Base-by-base conservation (phyloP, 345 rosid species). In the Aquilaria sinensis region DNA sequence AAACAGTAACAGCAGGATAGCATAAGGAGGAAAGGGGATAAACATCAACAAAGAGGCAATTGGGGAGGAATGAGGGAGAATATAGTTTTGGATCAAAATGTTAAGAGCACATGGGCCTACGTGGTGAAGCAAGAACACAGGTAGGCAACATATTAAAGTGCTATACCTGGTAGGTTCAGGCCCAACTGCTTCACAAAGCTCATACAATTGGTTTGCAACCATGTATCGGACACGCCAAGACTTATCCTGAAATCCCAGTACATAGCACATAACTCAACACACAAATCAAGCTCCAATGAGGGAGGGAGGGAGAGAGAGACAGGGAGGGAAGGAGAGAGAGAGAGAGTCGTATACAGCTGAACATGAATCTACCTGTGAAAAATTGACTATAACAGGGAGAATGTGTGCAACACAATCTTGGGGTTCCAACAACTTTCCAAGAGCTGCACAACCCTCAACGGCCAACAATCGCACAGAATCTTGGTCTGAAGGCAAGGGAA, bases 201-300 rank as follows among this genome's bases (percentile, higher is more conserved):
- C 97, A 68, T 90, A 93, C 59, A 90, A 78, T 71, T 93, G 97
- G 78, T 93, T 93, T 62, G 98, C 98, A 62, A 93, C 97, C 92
- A 88, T 83, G 78, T 93, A 88, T 34, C 98, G 94, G 54, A 93
- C 97, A 71, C 98, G 97, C 98, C 97, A 93, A 45, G 97, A 93
- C 77, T 93, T 93, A 64, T 93, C 98, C 97, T 93, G 85, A 37
- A 37, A 37, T 37, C 43, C 1, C 43, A 37, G 43, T 37, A 37
- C 43, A 37, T 37, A 37, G 43, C 43, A 37, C 43, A 37, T 37
- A 37, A 37, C 8, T 37, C 43, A 37, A 5, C 1, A 37, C 7
- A 37, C 43, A 23, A 23, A 23, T 53, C 48, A 53, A 68, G 47
- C 31, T 30, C 16, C 4, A 37, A 37, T 37, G 7, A 37, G 8